phyloP scores from a whole-genome alignment of 257 asterid genomes.

The Mitragyna speciosa region DNA sequence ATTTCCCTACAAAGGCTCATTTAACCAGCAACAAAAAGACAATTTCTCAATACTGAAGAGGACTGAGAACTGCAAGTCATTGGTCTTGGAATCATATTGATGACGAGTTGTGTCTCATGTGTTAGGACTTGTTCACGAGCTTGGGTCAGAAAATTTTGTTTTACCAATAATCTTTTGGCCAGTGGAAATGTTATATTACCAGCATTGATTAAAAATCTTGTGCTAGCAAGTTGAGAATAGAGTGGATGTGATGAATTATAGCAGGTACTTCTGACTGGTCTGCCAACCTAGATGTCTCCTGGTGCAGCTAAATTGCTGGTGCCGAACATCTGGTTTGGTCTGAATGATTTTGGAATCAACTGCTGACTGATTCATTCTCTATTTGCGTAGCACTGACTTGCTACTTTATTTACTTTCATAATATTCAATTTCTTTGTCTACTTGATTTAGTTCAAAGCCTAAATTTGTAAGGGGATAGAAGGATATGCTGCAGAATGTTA shows the following conservation, averaged over 20 bases:
- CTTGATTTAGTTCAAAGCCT: background rate
- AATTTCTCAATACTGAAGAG: background rate
- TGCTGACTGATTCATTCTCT: constrained; percentile 31
- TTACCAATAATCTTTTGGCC: background rate
- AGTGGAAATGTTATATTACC: constrained; percentile 1
- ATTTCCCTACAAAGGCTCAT: background rate
- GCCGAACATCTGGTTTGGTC: constrained; percentile 27
- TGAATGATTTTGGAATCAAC: constrained; percentile 21
- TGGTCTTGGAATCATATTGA: background rate
- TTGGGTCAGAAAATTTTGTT: background rate
- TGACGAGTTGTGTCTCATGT: background rate
- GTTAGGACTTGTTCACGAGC: background rate
- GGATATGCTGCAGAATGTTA: background rate
- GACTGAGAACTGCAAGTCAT: background rate
- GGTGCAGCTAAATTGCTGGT: constrained; percentile 23
- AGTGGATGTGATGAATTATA: constrained; percentile 27
- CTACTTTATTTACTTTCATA: background rate
- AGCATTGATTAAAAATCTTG: background rate
- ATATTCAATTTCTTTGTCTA: background rate
- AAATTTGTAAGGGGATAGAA: background rate
- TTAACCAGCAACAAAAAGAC: background rate
- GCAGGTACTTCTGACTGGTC: constrained; percentile 34
- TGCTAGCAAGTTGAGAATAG: constrained; percentile 11
- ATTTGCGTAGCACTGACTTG: background rate
- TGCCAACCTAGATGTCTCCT: constrained; percentile 24